Percentiles rank a stretch among this genome's conserved stretches.
phyloP scores from a whole-genome alignment of 2,329 filamentous ascomycete genomes.

The Fusarium sp. region DNA sequence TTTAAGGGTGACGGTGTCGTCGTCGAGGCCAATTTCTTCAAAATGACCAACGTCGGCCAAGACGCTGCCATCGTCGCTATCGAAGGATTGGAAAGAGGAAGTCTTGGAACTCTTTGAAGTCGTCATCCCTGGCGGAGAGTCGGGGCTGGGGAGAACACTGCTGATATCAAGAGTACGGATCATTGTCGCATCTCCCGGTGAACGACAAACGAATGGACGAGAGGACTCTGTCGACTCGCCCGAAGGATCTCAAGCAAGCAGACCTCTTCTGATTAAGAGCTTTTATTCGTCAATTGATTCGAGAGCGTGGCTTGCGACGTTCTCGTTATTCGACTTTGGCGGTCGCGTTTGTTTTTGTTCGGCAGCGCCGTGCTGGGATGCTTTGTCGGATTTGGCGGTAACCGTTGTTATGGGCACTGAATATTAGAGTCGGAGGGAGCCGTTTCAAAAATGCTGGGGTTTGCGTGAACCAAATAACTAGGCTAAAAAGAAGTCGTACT shows the following conservation, averaged over 20 bases:
- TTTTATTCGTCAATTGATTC: conserved; percentile 1
- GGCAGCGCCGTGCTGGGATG: conserved; percentile 22
- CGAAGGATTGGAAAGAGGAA: conserved; percentile 86
- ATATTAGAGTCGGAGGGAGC: conserved; percentile 41
- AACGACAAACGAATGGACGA: conserved; percentile 25
- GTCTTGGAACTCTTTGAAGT: conserved; percentile 90
- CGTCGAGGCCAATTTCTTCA: conserved; percentile 91
- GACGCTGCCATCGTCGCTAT: conserved; percentile 77
- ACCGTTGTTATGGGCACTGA: conserved; percentile 42
- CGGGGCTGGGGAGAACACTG: conserved; percentile 51
- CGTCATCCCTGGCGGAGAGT: conserved; percentile 72
- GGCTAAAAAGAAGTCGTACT: conserved; percentile 37
- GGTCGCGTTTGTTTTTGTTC: conserved; percentile 41
- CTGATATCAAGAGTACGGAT: conserved; percentile 51
- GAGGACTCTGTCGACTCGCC: conserved; percentile 31
- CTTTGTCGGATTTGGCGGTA: conserved; percentile 28
- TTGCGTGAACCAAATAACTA: conserved; percentile 37
- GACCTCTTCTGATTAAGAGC: neutral
- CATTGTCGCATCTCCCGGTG: conserved; percentile 52
- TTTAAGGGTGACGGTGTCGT: conserved; percentile 66
- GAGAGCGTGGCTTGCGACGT: conserved; percentile 23
- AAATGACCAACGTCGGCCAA: conserved; percentile 84
- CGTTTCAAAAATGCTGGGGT: conserved; percentile 48
- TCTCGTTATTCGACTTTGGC: conserved; percentile 16
- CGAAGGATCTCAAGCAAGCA: conserved; percentile 4